These are phyloP conservation scores for Serpula lacrymans DNA, from an alignment of 768 basidiomycete genomes.

Conservation along the genomic window DNA sequence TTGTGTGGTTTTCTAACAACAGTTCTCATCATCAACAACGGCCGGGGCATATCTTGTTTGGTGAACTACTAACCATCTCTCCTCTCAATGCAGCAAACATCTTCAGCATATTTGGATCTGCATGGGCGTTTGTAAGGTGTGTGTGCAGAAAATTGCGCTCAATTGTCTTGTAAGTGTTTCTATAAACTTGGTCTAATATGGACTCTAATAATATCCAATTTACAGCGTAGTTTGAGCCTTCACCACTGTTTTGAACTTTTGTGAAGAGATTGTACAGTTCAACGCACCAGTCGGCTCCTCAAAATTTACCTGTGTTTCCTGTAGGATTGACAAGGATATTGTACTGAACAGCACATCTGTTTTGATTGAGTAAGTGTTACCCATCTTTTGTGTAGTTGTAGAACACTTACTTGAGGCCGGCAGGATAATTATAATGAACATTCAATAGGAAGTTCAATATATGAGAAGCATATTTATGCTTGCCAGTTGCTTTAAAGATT, in stretches of 20 bases:
- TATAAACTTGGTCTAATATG: slow-evolving; percentile 31
- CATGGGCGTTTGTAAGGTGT: slow-evolving; percentile 22
- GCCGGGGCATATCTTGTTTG: too few species aligned
- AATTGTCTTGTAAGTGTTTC: slow-evolving; percentile 7
- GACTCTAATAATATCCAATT: slow-evolving; percentile 31
- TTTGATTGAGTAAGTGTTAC: too few species aligned
- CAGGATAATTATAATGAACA: slow-evolving; percentile 22
- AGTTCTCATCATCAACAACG: too few species aligned
- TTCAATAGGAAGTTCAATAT: slow-evolving; percentile 26
- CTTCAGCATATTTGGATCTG: slow-evolving; percentile 23
- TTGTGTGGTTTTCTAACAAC: too few species aligned
- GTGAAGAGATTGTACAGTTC: slow-evolving; percentile 35
- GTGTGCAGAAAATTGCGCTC: slow-evolving; percentile 17
- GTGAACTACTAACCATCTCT: neutral
- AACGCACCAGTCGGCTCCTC: slow-evolving; percentile 36
- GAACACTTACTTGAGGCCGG: slow-evolving; percentile 5
- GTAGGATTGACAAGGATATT: slow-evolving; percentile 34
- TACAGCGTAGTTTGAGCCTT: slow-evolving; percentile 31
- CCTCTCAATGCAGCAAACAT: slow-evolving; percentile 16
- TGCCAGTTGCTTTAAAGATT: slow-evolving; percentile 27
- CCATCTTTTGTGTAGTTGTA: too few species aligned
- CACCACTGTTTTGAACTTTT: slow-evolving; percentile 33
- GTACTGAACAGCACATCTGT: slow-evolving; percentile 14
- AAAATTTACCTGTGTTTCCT: slow-evolving; percentile 25
- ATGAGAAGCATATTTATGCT: slow-evolving; percentile 33